phyloP scores from a whole-genome alignment of 257 asterid genomes.

The Scutellaria baicalensis region DNA sequence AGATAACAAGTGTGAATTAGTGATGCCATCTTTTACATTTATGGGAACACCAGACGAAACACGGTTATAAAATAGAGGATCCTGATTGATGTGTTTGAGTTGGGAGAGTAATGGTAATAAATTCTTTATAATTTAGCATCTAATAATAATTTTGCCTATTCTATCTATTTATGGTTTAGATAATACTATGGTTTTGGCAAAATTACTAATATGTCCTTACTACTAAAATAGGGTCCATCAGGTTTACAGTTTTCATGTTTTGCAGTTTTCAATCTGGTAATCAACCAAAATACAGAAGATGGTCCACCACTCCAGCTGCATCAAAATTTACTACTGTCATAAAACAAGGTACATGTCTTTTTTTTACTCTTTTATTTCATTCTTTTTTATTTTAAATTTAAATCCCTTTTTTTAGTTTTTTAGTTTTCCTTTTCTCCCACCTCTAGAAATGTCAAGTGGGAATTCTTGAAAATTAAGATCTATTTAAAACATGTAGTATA shows the following conservation, averaged over 20 bases:
- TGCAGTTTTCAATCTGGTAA: constrained; percentile 11
- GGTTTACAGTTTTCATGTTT: background rate
- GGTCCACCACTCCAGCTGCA: constrained; percentile 24
- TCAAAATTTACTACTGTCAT: constrained; percentile 6
- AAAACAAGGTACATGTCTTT: constrained; percentile 6
- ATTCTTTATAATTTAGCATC: too few species aligned
- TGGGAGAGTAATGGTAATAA: too few species aligned
- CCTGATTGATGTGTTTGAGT: too few species aligned
- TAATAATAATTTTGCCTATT: too few species aligned
- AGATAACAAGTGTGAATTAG: too few species aligned
- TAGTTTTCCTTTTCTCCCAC: background rate
- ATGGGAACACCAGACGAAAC: too few species aligned
- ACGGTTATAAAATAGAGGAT: too few species aligned
- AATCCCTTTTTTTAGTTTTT: background rate
- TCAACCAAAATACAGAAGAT: constrained; percentile 6
- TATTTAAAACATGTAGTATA: background rate
- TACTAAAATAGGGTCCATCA: constrained; percentile 7
- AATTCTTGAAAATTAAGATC: background rate
- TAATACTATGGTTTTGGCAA: background rate
- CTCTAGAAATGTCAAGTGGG: background rate
- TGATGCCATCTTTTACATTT: too few species aligned
- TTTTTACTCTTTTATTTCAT: background rate
- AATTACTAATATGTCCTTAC: background rate
- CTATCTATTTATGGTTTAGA: background rate
- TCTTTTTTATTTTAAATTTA: background rate